Evolutionary conservation across 2,329 filamentous ascomycete genomes (phyloP).

Genomic region (Ceratocystis alfenasii): DNA sequence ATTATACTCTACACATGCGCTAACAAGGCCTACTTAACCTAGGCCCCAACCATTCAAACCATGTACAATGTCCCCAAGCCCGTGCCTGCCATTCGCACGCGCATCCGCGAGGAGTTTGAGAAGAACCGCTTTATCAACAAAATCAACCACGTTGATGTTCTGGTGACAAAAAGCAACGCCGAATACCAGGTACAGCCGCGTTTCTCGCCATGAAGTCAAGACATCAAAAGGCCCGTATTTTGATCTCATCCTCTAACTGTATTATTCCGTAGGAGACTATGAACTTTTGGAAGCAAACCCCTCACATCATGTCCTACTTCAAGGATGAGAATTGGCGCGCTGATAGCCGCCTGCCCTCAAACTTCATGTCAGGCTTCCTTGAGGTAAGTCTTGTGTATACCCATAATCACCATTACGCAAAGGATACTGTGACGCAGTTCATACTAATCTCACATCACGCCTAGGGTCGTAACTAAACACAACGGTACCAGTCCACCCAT

Average conservation of each 20-base stretch:
- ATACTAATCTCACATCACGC: slow-evolving; percentile 10
- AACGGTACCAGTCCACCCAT: slow-evolving; percentile 5
- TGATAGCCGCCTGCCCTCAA: slow-evolving; percentile 66
- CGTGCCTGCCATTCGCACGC: slow-evolving; percentile 75
- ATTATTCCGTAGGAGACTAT: slow-evolving; percentile 63
- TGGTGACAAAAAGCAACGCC: slow-evolving; percentile 79
- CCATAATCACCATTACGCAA: neutral
- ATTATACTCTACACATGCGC: neutral
- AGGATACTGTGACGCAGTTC: neutral
- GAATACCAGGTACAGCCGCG: slow-evolving; percentile 69
- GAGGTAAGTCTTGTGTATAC: slow-evolving; percentile 51
- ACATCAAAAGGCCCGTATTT: neutral
- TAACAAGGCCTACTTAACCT: slow-evolving; percentile 5
- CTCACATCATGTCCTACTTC: slow-evolving; percentile 96
- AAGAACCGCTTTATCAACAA: slow-evolving; percentile 87
- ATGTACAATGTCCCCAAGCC: slow-evolving; percentile 94
- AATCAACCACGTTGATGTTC: slow-evolving; percentile 73
- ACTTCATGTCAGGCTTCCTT: slow-evolving; percentile 89
- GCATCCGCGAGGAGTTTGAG: slow-evolving; percentile 95
- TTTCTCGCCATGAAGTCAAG: neutral
- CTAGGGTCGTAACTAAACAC: slow-evolving; percentile 45
- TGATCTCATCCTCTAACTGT: neutral
- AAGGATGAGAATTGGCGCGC: slow-evolving; percentile 67
- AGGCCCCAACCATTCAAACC: slow-evolving; percentile 93
- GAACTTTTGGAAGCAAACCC: slow-evolving; percentile 98